phyloP scores from a whole-genome alignment of 805 yeast species.

The Wickerhamomyces canadensis region DNA sequence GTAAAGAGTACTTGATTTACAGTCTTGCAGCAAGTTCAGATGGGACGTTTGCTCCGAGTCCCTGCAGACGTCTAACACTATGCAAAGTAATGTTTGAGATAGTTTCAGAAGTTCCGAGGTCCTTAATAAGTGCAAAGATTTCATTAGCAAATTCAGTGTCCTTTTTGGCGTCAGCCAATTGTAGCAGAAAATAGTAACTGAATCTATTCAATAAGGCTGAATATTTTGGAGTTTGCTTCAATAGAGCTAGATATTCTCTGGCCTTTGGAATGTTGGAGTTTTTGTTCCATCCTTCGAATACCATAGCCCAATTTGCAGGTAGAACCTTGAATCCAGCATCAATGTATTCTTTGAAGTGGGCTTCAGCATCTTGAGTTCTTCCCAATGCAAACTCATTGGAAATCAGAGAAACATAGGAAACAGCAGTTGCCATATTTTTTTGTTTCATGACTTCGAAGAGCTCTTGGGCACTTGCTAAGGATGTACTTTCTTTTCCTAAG shows the following conservation, averaged over 20 bases:
- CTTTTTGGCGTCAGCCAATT: constrained; percentile 10
- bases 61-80: constrained; percentile 6
- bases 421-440: constrained; percentile 29
- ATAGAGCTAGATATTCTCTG: constrained; percentile 11
- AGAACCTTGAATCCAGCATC: constrained; percentile 7
- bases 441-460: constrained; percentile 38
- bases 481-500: constrained; percentile 40
- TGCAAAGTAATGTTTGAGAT: constrained; percentile 7
- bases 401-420: constrained; percentile 41
- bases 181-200: constrained; percentile 17
- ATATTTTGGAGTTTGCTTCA: constrained; percentile 3
- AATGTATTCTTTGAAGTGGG: constrained; percentile 29
- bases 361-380: constrained; percentile 32
- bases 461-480: constrained; percentile 45
- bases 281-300: constrained; percentile 20
- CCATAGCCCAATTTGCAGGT: constrained; percentile 18
- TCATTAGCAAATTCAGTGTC: constrained; percentile 17
- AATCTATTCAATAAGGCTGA: constrained; percentile 10
- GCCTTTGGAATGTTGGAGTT: constrained; percentile 9
- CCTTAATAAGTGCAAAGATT: constrained; percentile 10
- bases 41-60: constrained; percentile 13
- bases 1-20: constrained; percentile 12
- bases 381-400: constrained; percentile 41
- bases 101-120: constrained; percentile 1
- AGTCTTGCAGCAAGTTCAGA: constrained; percentile 6